A percentile compares a stretch with the other conserved stretches of the same genome.
phyloP scores from a whole-genome alignment of 2,329 filamentous ascomycete species.

The Neopestalotiopsis rosae region DNA sequence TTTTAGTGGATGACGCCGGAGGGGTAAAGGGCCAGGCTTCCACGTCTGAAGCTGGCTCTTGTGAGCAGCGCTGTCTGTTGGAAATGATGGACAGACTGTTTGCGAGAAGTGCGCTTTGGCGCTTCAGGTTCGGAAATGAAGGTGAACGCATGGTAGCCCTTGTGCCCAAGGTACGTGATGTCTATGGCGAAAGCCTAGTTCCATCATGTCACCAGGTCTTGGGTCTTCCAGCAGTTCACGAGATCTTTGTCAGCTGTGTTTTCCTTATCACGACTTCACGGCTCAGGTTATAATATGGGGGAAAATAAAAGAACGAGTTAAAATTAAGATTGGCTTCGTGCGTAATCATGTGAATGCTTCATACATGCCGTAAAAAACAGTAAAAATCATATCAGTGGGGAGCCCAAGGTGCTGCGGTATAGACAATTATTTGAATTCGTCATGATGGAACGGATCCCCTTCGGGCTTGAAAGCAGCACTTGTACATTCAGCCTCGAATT shows the following conservation, averaged over 20 bases:
- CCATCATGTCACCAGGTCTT: neutral
- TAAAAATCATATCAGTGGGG: too few species aligned
- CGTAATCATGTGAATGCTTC: neutral
- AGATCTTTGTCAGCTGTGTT: conserved; percentile 24
- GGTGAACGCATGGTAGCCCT: conserved; percentile 5
- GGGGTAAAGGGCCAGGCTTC: conserved; percentile 6
- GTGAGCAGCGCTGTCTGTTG: neutral
- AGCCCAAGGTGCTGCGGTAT: too few species aligned
- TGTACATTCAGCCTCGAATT: too few species aligned
- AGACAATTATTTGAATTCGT: too few species aligned
- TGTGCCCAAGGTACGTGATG: neutral
- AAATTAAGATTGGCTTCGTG: neutral
- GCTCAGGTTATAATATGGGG: conserved; percentile 41
- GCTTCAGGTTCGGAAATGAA: conserved; percentile 2
- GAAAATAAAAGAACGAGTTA: conserved; percentile 27
- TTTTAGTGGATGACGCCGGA: conserved; percentile 20
- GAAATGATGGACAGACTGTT: neutral
- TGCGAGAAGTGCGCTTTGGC: conserved; percentile 11
- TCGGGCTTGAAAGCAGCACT: too few species aligned
- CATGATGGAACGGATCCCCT: too few species aligned
- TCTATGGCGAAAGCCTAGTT: neutral
- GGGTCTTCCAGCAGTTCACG: neutral
- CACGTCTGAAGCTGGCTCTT: conserved; percentile 11
- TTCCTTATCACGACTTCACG: conserved; percentile 40
- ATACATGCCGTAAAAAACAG: too few species aligned